A percentile compares a stretch with the other conserved stretches of the same genome.
Evolutionary conservation across 345 rosid species (phyloP).

Genomic region (Eucalyptus sideroxylon): DNA sequence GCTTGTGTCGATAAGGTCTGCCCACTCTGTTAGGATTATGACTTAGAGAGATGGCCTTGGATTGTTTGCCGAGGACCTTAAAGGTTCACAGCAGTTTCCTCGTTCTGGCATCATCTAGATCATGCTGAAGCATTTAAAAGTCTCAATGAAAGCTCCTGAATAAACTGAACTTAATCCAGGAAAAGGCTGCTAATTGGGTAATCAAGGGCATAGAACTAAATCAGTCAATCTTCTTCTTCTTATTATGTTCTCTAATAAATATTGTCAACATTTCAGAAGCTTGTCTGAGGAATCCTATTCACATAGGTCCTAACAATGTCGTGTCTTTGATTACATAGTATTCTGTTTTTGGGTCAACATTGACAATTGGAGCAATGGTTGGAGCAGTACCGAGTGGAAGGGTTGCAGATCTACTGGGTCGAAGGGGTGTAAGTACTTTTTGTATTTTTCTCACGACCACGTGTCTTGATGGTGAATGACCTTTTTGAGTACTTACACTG

Average conservation of each 20-base stretch:
- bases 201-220: background rate
- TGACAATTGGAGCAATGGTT: slow-evolving; percentile 19
- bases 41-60: background rate
- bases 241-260: background rate
- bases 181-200: background rate
- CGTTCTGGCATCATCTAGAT: background rate
- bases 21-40: background rate
- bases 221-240: background rate
- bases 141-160: background rate
- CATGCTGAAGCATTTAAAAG: background rate
- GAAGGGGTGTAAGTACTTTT: slow-evolving; percentile 7
- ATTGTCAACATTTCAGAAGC: background rate
- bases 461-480: too few relatives aligned
- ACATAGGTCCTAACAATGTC: background rate
- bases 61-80: background rate
- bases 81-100: background rate
- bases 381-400: slow-evolving; percentile 12
- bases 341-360: slow-evolving; percentile 14
- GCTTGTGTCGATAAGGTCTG: background rate
- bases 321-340: background rate
- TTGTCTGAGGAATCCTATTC: background rate
- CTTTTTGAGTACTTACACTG: background rate
- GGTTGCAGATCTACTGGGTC: slow-evolving; percentile 17
- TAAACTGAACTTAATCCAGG: background rate
- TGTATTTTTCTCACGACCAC: background rate